A percentile compares a stretch with the other conserved stretches of the same genome.
phyloP scores from a whole-genome alignment of 1,139 yeast genomes.

The Saccharomyces uvarum region DNA sequence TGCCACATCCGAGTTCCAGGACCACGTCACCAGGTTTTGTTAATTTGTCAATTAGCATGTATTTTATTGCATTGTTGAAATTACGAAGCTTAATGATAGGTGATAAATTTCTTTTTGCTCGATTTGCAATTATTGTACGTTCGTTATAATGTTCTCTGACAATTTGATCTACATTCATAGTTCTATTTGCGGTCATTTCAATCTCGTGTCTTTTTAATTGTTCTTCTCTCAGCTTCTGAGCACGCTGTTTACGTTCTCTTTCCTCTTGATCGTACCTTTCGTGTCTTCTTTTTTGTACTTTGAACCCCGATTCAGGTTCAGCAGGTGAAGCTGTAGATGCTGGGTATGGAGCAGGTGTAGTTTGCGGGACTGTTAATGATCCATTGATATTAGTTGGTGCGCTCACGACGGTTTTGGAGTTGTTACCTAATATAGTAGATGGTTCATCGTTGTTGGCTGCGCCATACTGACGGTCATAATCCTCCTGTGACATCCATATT shows the following conservation, averaged over 20 bases:
- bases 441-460: constrained; percentile 5
- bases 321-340: background rate
- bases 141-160: constrained; percentile 83
- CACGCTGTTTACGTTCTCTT: constrained; percentile 23
- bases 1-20: constrained; percentile 91
- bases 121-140: constrained; percentile 63
- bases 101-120: constrained; percentile 60
- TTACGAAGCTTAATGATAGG: constrained; percentile 80
- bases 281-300: constrained; percentile 25
- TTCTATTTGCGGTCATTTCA: constrained; percentile 28
- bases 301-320: constrained; percentile 7
- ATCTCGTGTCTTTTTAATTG: constrained; percentile 31
- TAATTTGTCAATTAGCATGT: constrained; percentile 69
- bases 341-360: constrained; percentile 4
- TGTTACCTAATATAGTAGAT: constrained; percentile 6
- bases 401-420: constrained; percentile 2
- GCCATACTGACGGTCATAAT: constrained; percentile 30
- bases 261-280: constrained; percentile 29
- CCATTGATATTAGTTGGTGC: constrained; percentile 5
- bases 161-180: constrained; percentile 40
- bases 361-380: background rate
- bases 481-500: constrained; percentile 36
- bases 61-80: constrained; percentile 87
- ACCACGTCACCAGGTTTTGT: constrained; percentile 49
- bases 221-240: constrained; percentile 30